Conservation (phyloP, 768 basidiomycete genomes). For the Mycena indigotica region DNA sequence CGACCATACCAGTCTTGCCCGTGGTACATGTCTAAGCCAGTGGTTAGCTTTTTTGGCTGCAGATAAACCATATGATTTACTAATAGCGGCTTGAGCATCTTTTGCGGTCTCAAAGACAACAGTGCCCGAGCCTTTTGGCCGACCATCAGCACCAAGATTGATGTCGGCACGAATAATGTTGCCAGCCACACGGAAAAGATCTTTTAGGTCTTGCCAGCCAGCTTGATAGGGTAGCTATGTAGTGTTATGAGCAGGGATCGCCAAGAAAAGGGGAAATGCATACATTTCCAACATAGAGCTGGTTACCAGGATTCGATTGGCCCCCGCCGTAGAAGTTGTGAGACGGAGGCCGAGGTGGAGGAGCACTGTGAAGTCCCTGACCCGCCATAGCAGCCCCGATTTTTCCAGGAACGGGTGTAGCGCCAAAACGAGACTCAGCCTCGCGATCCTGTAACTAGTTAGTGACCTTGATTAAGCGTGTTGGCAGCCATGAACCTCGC, state of each 20-base stretch:
- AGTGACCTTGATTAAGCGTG: no score
- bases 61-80: conserved; percentile 47
- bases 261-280: conserved; percentile 26
- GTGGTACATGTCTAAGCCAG: conserved; percentile 81
- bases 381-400: conserved; percentile 96
- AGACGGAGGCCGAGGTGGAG: conserved; percentile 80
- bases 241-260: not conserved
- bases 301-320: conserved; percentile 77
- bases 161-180: conserved; percentile 96
- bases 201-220: conserved; percentile 99
- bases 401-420: conserved; percentile 93
- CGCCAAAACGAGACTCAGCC: conserved; percentile 92
- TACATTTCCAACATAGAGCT: conserved; percentile 92
- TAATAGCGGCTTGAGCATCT: conserved; percentile 90
- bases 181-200: conserved; percentile 93
- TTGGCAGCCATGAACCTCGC: conserved; percentile 74
- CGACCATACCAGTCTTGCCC: conserved; percentile 98
- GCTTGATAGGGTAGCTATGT: conserved; percentile 89
- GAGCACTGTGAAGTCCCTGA: conserved; percentile 76
- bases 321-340: conserved; percentile 68
- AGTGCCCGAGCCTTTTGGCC: conserved; percentile 96
- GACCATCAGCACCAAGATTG: conserved; percentile 89
- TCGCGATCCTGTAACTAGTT: conserved; percentile 79
- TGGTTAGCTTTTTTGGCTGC: conserved; percentile 12
- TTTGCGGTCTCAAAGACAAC: conserved; percentile 92